Evolutionary conservation across 371 early-diverging fungal genomes (phyloP).

Genomic region (Mortierella sp.): DNA sequence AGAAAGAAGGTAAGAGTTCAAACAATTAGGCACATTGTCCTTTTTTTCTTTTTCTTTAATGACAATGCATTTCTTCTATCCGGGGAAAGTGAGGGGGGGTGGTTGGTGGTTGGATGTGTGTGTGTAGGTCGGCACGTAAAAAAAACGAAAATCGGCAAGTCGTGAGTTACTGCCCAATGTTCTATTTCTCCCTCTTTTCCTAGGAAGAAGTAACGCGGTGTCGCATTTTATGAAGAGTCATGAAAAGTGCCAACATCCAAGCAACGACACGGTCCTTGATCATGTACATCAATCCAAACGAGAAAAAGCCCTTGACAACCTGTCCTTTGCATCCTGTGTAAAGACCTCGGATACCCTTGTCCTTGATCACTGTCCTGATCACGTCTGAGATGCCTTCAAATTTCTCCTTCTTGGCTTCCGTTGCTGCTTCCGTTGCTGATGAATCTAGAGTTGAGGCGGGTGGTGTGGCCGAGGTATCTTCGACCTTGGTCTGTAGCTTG

Average conservation of each 20-base stretch:
- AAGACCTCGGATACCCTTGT: constrained; percentile 60
- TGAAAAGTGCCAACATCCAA: constrained; percentile 62
- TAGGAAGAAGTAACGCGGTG: constrained; percentile 29
- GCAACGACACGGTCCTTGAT: constrained; percentile 70
- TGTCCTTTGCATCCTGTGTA: constrained; percentile 66
- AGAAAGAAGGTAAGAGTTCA: too few species aligned
- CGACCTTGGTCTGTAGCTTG: constrained; percentile 42
- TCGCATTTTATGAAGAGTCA: constrained; percentile 48
- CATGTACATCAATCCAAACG: constrained; percentile 73
- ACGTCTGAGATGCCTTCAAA: constrained; percentile 57
- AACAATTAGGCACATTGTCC: too few species aligned
- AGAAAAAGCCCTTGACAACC: constrained; percentile 71
- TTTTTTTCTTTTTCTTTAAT: too few species aligned
- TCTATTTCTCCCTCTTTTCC: too few species aligned
- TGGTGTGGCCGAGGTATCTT: background rate
- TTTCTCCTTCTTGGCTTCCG: constrained; percentile 18
- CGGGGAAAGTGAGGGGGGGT: too few species aligned
- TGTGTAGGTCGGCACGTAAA: too few species aligned
- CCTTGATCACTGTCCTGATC: constrained; percentile 55
- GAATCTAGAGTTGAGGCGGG: background rate
- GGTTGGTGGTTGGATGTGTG: too few species aligned
- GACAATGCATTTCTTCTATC: too few species aligned
- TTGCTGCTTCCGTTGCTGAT: background rate
- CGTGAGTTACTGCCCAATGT: too few species aligned
- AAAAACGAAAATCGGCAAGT: too few species aligned